A percentile compares a stretch with the other conserved stretches of the same genome.
Evolutionary conservation across 345 rosid species (phyloP).

Genomic region (Salix caprea): DNA sequence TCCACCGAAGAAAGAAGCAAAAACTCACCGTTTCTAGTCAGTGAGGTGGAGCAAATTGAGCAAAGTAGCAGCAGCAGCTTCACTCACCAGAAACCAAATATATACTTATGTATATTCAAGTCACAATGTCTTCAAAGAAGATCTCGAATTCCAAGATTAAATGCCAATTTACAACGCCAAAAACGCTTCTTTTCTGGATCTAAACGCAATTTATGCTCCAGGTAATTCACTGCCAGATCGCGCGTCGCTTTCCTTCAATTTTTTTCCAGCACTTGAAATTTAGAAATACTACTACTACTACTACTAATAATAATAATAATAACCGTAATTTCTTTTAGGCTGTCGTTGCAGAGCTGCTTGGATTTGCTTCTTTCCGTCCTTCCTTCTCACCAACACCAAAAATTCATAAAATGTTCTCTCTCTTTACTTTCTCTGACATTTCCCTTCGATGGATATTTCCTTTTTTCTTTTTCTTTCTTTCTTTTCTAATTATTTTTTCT

Average conservation of each 20-base stretch:
- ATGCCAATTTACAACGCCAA: constrained; percentile 19
- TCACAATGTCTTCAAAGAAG: constrained; percentile 11
- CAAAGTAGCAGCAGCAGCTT: background rate
- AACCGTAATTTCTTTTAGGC: background rate
- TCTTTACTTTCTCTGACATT: background rate
- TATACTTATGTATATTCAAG: background rate
- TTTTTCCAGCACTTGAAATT: background rate
- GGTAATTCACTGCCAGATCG: background rate
- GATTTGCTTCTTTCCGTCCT: constrained; percentile 42
- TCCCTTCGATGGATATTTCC: constrained; percentile 5
- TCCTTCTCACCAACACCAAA: constrained; percentile 23
- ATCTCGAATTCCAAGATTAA: constrained; percentile 24
- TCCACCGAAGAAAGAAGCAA: constrained; percentile 2
- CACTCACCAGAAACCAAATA: background rate
- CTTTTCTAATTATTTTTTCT: background rate
- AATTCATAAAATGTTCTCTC: constrained; percentile 6
- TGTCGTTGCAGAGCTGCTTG: constrained; percentile 13
- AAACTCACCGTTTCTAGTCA: constrained; percentile 14
- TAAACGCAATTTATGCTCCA: constrained; percentile 30
- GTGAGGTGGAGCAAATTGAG: background rate
- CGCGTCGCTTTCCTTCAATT: background rate
- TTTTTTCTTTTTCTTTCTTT: constrained; percentile 5
- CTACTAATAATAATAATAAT: too few species aligned
- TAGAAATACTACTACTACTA: too few species aligned
- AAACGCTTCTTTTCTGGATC: constrained; percentile 41